Evolutionary conservation across 2,329 filamentous ascomycete species (phyloP).

Genomic region (Penicillium capsulatum): DNA sequence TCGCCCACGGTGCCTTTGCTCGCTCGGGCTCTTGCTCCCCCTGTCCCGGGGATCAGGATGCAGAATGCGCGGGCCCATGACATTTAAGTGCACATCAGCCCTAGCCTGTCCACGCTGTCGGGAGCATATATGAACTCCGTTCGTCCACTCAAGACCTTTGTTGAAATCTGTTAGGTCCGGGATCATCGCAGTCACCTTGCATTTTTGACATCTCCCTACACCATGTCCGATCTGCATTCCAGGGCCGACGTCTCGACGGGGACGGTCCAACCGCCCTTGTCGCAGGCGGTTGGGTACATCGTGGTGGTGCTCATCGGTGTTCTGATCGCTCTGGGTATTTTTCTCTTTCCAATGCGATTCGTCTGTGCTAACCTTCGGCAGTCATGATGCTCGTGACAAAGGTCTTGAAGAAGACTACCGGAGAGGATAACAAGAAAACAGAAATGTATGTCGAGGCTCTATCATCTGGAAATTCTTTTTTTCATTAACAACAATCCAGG

Average conservation of each 20-base stretch:
- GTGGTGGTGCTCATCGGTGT: constrained; percentile 42
- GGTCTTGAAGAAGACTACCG: constrained; percentile 47
- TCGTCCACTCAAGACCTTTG: no score
- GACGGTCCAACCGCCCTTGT: constrained; percentile 32
- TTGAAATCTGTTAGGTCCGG: no score
- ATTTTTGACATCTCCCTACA: background rate
- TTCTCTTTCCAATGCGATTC: no score
- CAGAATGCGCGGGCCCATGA: background rate
- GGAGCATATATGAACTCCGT: no score
- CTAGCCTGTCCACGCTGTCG: constrained; percentile 1
- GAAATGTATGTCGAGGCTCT: constrained; percentile 43
- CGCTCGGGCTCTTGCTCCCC: constrained; percentile 1
- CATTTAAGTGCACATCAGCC: constrained; percentile 12
- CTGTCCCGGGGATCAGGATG: background rate
- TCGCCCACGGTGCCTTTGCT: constrained; percentile 1
- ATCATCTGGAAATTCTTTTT: background rate
- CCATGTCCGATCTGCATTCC: constrained; percentile 14
- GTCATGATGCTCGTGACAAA: constrained; percentile 48
- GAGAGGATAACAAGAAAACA: constrained; percentile 51
- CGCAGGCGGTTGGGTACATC: constrained; percentile 42
- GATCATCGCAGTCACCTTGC: no score
- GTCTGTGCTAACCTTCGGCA: no score
- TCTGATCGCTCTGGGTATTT: constrained; percentile 39
- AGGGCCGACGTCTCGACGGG: constrained; percentile 14
- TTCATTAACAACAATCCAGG: constrained; percentile 21